A percentile compares a stretch with the other conserved stretches of the same genome.
Evolutionary conservation across 2,329 filamentous ascomycete genomes (phyloP).

Genomic region (Epichloe uncinata): DNA sequence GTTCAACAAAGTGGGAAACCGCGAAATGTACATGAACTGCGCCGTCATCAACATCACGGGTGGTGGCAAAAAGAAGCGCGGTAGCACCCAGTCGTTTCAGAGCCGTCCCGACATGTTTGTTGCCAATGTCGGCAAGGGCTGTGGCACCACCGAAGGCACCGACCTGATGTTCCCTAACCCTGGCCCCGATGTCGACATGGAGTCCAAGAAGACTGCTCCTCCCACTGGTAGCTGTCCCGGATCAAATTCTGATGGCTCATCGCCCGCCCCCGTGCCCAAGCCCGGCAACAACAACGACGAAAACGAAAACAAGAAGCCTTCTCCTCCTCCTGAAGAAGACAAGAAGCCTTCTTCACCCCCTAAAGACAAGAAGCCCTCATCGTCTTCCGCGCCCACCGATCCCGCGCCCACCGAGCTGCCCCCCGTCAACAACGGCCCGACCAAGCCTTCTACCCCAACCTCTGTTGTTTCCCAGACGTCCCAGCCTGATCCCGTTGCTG

Average conservation of each 20-base stretch:
- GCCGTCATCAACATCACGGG: slow-evolving; percentile 51
- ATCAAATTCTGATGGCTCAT: not conserved
- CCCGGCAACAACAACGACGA: not conserved
- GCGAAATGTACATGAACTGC: slow-evolving; percentile 84
- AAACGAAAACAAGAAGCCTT: not conserved
- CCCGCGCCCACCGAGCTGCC: not conserved
- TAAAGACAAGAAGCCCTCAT: not conserved
- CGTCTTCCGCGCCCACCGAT: not conserved
- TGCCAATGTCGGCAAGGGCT: slow-evolving; percentile 51
- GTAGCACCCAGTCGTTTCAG: slow-evolving; percentile 30
- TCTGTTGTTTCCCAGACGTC: not conserved
- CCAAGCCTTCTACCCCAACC: not conserved
- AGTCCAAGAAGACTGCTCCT: slow-evolving; percentile 21
- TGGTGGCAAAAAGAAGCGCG: slow-evolving; percentile 12
- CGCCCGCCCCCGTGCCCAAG: not conserved
- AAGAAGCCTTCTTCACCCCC: not conserved
- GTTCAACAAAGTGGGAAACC: slow-evolving; percentile 65
- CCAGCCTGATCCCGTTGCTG: not conserved
- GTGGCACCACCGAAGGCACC: slow-evolving; percentile 41
- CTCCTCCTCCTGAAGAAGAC: not conserved
- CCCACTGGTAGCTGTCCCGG: slow-evolving; percentile 21
- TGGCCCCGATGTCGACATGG: slow-evolving; percentile 38
- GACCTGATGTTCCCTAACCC: slow-evolving; percentile 55
- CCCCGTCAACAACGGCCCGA: not conserved
- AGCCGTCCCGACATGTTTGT: slow-evolving; percentile 55